Evolutionary conservation across 2,329 filamentous ascomycete genomes (phyloP), one percentile per base, ranked within the genome.

Genomic region (Fusarium irregulare): DNA sequence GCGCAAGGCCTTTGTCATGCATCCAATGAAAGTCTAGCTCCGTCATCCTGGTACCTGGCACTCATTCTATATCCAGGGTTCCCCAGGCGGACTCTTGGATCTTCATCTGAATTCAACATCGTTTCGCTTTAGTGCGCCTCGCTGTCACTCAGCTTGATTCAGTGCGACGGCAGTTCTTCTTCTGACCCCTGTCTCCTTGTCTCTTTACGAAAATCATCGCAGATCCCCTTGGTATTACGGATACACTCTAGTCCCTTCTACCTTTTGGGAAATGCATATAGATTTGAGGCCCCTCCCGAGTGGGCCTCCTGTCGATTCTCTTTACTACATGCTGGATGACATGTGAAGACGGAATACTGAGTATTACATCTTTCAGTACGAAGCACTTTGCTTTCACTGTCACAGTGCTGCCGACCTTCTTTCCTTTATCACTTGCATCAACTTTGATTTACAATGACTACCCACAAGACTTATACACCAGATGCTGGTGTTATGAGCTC

Each of bases 401-500:
- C 6, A 30, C 4, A n/a, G 18, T 37, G 18, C 6, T 37, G 18
- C 8, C 14, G 6, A 27, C 14, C 20, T 10, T 40, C 6, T 6
- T 16, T 20, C 12, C 16, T 47, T 34, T 13, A 27, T n/a, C 21
- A 8, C 46, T 30, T 3, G 1, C 1, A 34, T 32, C 20, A n/a
- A n/a, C 1, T 37, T 27, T 7, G 11, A 5, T 25, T 18, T 9
- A 56, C 23, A 49, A 56, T 46, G 46, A 42, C 66, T 16, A 11
- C 45, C 34, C 4, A 27, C 7, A 61, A 53, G 28, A 37, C 45
- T 8, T 66, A 37, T 28, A 20, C 60, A 2, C 66, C 66, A 8
- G 66, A 69, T 6, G 55, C 66, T 34, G 60, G 65, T 23, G 66
- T 69, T 21, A 56, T 69, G 65, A 57, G 54, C 28, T 25, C 66